These are phyloP conservation scores for Pleurotus tuoliensis DNA, from an alignment of 768 basidiomycete genomes.

Conservation along the genomic window DNA sequence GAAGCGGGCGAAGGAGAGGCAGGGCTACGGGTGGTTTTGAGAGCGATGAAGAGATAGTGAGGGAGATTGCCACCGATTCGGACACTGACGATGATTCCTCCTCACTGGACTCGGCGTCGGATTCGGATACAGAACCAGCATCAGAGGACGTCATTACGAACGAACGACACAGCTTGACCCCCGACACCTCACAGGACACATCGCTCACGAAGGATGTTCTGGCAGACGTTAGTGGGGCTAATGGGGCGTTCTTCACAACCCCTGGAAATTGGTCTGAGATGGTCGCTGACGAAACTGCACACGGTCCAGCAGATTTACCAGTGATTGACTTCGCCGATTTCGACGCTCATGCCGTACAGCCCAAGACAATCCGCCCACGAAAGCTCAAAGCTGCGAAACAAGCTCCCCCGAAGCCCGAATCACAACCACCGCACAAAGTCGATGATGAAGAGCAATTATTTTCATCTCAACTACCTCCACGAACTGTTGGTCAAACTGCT, in stretches of 20 bases:
- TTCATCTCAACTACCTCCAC: conserved; percentile 32
- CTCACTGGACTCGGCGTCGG: conserved; percentile 54
- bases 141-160: conserved; percentile 58
- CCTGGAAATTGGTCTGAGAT: conserved; percentile 77
- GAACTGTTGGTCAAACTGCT: conserved; percentile 53
- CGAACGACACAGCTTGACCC: conserved; percentile 56
- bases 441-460: conserved; percentile 31
- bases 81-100: conserved; percentile 57
- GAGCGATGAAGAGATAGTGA: conserved; percentile 76
- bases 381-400: conserved; percentile 38
- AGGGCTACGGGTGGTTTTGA: conserved; percentile 54
- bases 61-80: conserved; percentile 69
- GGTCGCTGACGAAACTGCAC: conserved; percentile 69
- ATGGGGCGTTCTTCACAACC: conserved; percentile 50
- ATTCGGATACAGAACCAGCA: conserved; percentile 68
- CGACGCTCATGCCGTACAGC: conserved; percentile 30
- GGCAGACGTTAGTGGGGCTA: conserved; percentile 23
- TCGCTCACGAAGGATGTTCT: conserved; percentile 26
- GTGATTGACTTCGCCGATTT: conserved; percentile 80
- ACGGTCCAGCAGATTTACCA: conserved; percentile 65
- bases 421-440: conserved; percentile 3
- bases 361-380: conserved; percentile 23
- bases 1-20: conserved; percentile 57
- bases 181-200: conserved; percentile 54
- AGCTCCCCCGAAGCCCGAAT: conserved; percentile 27